Evolutionary conservation across 1,284 basidiomycete genomes (phyloP).

Genomic region (Austroboletus sp.): DNA sequence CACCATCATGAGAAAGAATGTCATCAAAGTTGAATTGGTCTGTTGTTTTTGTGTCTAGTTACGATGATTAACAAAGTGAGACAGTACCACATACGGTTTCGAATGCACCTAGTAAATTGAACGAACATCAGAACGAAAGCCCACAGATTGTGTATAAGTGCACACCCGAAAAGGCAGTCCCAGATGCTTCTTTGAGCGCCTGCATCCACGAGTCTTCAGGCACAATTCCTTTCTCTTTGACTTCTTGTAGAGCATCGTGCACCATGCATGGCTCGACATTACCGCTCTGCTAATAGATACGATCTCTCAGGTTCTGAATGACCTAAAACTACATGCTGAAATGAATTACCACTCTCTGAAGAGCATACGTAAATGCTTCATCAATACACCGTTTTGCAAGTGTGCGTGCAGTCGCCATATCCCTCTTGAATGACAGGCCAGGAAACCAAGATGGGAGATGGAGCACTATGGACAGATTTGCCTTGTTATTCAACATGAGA

Average conservation of each 20-base stretch:
- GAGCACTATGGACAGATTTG: neutral
- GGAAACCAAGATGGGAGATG: slow-evolving; percentile 12
- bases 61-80: neutral
- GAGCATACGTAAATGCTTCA: neutral
- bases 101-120: neutral
- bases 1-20: slow-evolving; percentile 33
- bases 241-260: neutral
- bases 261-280: slow-evolving; percentile 1
- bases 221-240: neutral
- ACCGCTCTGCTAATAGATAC: neutral
- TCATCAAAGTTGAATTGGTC: slow-evolving; percentile 6
- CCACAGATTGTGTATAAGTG: neutral
- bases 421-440: slow-evolving; percentile 4
- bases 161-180: slow-evolving; percentile 2
- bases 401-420: neutral
- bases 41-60: neutral
- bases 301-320: neutral
- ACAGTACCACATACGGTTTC: slow-evolving; percentile 10
- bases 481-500: neutral
- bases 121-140: neutral
- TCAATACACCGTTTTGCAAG: neutral
- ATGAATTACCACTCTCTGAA: neutral
- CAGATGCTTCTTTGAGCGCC: slow-evolving; percentile 4
- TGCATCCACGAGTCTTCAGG: neutral
- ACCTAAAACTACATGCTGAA: neutral